A percentile compares a stretch with the other conserved stretches of the same genome.
phyloP scores from a whole-genome alignment of 75 land plant genomes.

The Chamaecyparis obtusa region DNA sequence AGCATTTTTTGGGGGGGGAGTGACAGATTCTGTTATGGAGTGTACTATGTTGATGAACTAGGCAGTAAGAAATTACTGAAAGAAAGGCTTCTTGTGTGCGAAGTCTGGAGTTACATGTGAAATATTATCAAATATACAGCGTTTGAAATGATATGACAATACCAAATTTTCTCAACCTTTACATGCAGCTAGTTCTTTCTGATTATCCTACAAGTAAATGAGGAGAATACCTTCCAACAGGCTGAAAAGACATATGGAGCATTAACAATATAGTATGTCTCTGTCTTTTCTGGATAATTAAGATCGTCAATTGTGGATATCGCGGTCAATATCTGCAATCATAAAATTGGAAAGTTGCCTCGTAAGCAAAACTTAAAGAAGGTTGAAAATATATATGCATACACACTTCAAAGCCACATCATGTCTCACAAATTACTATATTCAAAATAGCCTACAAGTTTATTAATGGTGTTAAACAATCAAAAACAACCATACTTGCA shows the following conservation, averaged over 20 bases:
- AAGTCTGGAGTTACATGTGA: too few species aligned
- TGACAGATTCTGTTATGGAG: too few species aligned
- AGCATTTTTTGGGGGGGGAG: too few species aligned
- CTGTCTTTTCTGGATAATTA: slow-evolving; percentile 98
- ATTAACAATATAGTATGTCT: slow-evolving; percentile 92
- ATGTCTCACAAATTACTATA: neutral
- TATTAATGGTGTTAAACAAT: neutral
- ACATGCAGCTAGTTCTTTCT: neutral
- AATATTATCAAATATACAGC: neutral
- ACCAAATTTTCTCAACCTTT: neutral
- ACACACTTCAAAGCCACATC: neutral
- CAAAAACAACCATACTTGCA: neutral
- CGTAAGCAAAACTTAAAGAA: neutral
- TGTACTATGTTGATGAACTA: too few species aligned
- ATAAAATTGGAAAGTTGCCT: neutral
- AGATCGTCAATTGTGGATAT: slow-evolving; percentile 95
- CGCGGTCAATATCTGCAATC: slow-evolving; percentile 69
- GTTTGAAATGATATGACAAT: neutral
- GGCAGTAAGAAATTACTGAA: too few species aligned
- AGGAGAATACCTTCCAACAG: slow-evolving; percentile 87
- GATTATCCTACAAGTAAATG: neutral
- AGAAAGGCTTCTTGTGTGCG: too few species aligned
- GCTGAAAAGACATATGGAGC: slow-evolving; percentile 95
- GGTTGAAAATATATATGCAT: neutral
- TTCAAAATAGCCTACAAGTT: neutral